Conservation (phyloP, 2,329 filamentous ascomycete genomes). For the Sporothrix phasma region DNA sequence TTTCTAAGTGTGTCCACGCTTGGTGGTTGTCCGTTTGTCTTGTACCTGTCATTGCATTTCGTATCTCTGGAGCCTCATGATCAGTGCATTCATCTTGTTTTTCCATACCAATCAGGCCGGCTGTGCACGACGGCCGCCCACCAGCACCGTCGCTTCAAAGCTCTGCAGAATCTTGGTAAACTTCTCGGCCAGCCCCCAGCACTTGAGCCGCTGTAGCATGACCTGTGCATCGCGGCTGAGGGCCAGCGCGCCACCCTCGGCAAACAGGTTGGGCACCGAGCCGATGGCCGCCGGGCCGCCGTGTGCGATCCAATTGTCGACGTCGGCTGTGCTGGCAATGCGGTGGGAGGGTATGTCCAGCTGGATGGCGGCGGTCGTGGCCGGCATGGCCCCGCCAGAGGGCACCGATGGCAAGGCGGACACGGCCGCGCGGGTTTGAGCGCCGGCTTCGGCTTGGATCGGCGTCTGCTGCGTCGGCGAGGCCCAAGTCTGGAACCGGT, state of each 20-base stretch:
- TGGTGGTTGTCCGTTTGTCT: not conserved
- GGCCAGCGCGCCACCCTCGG: constrained; percentile 13
- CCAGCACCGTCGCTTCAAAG: constrained; percentile 13
- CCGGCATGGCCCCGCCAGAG: not conserved
- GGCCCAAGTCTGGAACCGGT: not conserved
- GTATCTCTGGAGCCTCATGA: not conserved
- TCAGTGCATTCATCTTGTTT: not conserved
- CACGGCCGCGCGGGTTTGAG: not conserved
- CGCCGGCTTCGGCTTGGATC: not conserved
- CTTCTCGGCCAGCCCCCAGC: constrained; percentile 25
- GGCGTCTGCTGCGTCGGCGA: not conserved
- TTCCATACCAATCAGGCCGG: not conserved
- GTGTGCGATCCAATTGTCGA: constrained; percentile 21
- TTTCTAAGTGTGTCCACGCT: not conserved
- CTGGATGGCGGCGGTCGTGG: constrained; percentile 7
- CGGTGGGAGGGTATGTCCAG: constrained; percentile 20
- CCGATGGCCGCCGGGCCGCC: constrained; percentile 24
- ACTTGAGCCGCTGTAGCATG: constrained; percentile 20
- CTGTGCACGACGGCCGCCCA: not conserved
- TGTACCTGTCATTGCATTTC: not conserved
- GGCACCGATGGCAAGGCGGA: not conserved
- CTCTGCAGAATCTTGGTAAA: constrained; percentile 23
- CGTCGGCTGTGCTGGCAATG: constrained; percentile 1
- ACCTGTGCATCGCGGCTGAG: constrained; percentile 23
- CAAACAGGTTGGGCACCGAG: constrained; percentile 19